A percentile compares a stretch with the other conserved stretches of the same genome.
Evolutionary conservation across 2,329 filamentous ascomycete species (phyloP).

Genomic region (Verticillium tricorpus): DNA sequence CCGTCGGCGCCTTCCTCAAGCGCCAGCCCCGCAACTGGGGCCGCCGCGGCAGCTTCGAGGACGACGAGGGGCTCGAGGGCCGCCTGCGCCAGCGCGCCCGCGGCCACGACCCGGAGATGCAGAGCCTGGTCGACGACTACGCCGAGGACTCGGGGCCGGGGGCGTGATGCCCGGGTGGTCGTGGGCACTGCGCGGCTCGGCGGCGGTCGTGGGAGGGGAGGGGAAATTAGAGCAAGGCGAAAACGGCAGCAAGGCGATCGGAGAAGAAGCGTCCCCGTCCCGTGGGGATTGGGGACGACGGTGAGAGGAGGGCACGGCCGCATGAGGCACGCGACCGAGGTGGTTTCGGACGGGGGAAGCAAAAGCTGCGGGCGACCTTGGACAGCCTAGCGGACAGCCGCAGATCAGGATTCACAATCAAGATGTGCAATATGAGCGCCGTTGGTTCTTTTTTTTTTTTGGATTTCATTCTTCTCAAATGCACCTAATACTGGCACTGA

Average conservation of each 20-base stretch:
- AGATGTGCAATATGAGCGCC: too few species aligned
- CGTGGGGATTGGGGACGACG: not conserved
- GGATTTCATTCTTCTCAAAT: too few species aligned
- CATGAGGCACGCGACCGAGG: not conserved
- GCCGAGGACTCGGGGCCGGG: constrained; percentile 7
- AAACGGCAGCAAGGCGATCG: not conserved
- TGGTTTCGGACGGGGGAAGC: not conserved
- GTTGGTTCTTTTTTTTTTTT: too few species aligned
- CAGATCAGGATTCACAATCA: not conserved
- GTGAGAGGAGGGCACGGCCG: not conserved
- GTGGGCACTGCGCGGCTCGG: too few species aligned
- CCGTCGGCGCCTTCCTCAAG: constrained; percentile 91
- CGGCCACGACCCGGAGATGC: constrained; percentile 12
- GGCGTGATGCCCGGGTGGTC: not conserved
- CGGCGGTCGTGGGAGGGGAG: not conserved
- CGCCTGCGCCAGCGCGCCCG: constrained; percentile 4
- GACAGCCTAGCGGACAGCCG: too few species aligned
- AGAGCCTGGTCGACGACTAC: constrained; percentile 12
- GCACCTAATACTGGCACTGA: too few species aligned
- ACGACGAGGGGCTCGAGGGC: constrained; percentile 16
- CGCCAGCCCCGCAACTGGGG: constrained; percentile 90
- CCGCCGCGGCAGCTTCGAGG: constrained; percentile 71
- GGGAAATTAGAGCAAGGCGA: not conserved
- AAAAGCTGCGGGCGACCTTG: not conserved
- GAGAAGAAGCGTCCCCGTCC: not conserved